Evolutionary conservation across 495 filamentous ascomycete species (phyloP).

Genomic region (Xylaria grammica): DNA sequence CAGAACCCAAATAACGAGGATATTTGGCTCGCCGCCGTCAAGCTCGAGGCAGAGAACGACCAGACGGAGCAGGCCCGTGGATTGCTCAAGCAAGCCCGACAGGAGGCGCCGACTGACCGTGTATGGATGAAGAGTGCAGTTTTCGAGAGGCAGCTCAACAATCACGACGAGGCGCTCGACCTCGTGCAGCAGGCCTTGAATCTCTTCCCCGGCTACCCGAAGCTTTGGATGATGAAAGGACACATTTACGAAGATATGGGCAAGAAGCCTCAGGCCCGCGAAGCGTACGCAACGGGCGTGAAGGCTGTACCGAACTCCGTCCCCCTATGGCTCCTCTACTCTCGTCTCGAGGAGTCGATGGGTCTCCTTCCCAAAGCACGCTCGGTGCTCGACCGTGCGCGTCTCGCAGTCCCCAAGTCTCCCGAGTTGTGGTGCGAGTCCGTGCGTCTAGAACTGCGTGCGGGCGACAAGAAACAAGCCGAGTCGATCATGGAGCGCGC

Average conservation of each 20-base stretch:
- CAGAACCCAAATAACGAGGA: constrained; percentile 95
- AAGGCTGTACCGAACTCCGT: constrained; percentile 83
- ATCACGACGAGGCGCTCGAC: constrained; percentile 79
- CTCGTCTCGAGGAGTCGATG: constrained; percentile 82
- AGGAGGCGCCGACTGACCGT: constrained; percentile 88
- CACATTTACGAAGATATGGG: constrained; percentile 88
- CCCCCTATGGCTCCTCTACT: constrained; percentile 86
- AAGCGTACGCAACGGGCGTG: constrained; percentile 89
- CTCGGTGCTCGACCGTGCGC: constrained; percentile 86
- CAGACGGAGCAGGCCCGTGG: constrained; percentile 80
- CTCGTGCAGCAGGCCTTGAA: constrained; percentile 86
- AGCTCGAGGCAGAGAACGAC: constrained; percentile 86
- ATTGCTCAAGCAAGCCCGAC: constrained; percentile 78
- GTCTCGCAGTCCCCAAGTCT: constrained; percentile 82
- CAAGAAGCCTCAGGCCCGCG: constrained; percentile 81
- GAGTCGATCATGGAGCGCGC: constrained; percentile 91
- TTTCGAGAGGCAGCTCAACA: constrained; percentile 84
- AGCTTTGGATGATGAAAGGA: constrained; percentile 98
- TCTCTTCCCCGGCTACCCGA: constrained; percentile 83
- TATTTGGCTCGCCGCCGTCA: constrained; percentile 94
- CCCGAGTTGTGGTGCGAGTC: constrained; percentile 89
- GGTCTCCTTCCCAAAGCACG: constrained; percentile 90
- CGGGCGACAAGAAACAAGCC: constrained; percentile 80
- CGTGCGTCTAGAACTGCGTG: constrained; percentile 89
- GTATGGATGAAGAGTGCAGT: constrained; percentile 95